Evolutionary conservation across 1,284 basidiomycete species (phyloP).

Genomic region (Heterobasidion annosum): DNA sequence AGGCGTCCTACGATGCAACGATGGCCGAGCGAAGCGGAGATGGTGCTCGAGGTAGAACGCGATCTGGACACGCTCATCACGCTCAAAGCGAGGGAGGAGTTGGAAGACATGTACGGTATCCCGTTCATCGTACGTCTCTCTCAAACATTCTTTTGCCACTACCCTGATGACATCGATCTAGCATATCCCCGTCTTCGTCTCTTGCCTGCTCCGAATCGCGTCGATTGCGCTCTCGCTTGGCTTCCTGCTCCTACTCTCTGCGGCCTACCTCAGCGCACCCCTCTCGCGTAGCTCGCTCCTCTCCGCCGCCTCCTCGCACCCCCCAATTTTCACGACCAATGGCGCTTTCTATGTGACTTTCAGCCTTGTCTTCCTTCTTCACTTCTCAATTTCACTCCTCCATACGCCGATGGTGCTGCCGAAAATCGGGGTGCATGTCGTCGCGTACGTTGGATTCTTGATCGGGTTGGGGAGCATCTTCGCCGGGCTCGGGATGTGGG

Average conservation of each 20-base stretch:
- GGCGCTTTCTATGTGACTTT: constrained; percentile 35
- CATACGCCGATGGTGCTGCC: constrained; percentile 57
- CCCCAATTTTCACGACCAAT: constrained; percentile 17
- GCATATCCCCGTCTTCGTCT: constrained; percentile 69
- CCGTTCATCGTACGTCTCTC: constrained; percentile 54
- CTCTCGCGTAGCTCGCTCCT: constrained; percentile 12
- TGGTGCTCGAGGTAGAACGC: constrained; percentile 36
- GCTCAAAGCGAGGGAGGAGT: constrained; percentile 56
- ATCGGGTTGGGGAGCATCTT: constrained; percentile 59
- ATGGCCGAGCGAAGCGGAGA: constrained; percentile 17
- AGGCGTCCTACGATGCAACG: constrained; percentile 5
- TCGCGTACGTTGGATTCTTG: constrained; percentile 56
- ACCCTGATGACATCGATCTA: constrained; percentile 16
- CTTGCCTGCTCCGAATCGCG: constrained; percentile 65
- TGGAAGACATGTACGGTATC: constrained; percentile 67
- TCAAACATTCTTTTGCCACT: not conserved
- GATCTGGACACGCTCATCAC: constrained; percentile 56
- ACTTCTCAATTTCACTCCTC: constrained; percentile 42
- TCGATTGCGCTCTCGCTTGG: constrained; percentile 61
- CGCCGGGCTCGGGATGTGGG: constrained; percentile 59
- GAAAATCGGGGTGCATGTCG: constrained; percentile 58
- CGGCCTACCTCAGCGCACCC: constrained; percentile 45
- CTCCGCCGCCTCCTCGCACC: not conserved
- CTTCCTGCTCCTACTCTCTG: constrained; percentile 52
- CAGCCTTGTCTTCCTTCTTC: constrained; percentile 37